Base-by-base conservation (phyloP, 2,329 filamentous ascomycete genomes). In the Cladosporium sp. region DNA sequence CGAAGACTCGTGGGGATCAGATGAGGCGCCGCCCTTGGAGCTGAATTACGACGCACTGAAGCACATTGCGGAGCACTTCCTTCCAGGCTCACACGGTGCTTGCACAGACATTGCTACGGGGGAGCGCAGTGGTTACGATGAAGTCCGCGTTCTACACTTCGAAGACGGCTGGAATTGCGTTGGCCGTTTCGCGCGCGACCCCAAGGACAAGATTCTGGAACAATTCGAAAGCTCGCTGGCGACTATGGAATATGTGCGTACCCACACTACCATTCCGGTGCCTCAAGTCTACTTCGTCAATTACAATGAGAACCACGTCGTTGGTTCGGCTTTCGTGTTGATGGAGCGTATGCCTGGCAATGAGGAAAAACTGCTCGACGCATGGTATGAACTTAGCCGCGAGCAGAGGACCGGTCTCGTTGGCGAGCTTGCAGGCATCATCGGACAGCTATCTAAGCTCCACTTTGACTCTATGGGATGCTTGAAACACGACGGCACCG, bases 41-140 rank as follows among this genome's bases (percentile, higher is more conserved):
- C n/a, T 70, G 63, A 68, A 70, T 28, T 54, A 65, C 64, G 68
- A 68, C 14, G 68, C 69, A 3, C 54, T 71, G 4, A 64, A 64
- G 47, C 67, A 69, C 47, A 57, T 67, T 32, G 67, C 68, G 10
- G 60, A 36, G 0, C 61, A 65, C 63, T 66, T 60, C 28, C 32
- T 58, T 58, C 30, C 54, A 1, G 67, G 62, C 28, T 47, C 21
- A 38, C 67, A 68, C 58, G 68, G 68, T 0, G 34, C 32, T 5
- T 70, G 66, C 26, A 59, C 57, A 36, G 18, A 63, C 1, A 44
- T 68, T 36, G 38, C 26, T 2, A 28, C 21, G 6, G 38, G 26
- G 24, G 15, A 52, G 15, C 11, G 57, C 3, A 67, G 68, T 18
- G 26, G 21, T 1, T 66, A 38, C 24, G 61, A 69, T 21, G 67